Conservation (phyloP, 345 rosid species). For the Bruguiera parviflora region DNA sequence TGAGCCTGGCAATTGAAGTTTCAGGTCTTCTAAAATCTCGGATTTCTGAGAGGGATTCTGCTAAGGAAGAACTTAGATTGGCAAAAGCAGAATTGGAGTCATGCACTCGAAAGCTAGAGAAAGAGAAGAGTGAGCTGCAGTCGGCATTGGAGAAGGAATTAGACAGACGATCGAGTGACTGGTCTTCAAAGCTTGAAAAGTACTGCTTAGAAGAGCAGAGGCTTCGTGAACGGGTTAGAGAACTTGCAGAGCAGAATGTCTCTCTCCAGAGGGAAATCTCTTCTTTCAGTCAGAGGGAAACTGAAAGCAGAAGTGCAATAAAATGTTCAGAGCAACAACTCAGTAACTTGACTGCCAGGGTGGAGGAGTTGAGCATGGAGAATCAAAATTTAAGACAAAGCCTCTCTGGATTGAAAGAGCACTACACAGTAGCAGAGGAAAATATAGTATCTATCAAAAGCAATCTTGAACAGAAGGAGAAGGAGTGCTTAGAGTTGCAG, state of each 20-base stretch:
- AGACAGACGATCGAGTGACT: slow-evolving; percentile 91
- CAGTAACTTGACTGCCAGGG: slow-evolving; percentile 47
- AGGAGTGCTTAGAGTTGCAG: slow-evolving; percentile 84
- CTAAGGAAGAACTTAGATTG: slow-evolving; percentile 55
- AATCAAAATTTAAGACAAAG: slow-evolving; percentile 48
- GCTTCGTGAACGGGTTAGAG: slow-evolving; percentile 89
- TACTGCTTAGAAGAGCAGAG: slow-evolving; percentile 78
- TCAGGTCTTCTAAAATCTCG: slow-evolving; percentile 56
- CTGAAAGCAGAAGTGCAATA: slow-evolving; percentile 55
- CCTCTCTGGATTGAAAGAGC: slow-evolving; percentile 55
- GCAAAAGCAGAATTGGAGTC: slow-evolving; percentile 57
- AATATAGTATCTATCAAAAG: slow-evolving; percentile 51
- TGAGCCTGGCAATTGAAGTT: slow-evolving; percentile 72
- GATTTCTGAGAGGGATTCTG: slow-evolving; percentile 59
- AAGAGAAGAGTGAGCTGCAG: slow-evolving; percentile 78
- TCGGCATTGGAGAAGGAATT: slow-evolving; percentile 83
- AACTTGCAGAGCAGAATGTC: slow-evolving; percentile 95
- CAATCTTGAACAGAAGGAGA: slow-evolving; percentile 77
- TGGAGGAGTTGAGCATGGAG: slow-evolving; percentile 49
- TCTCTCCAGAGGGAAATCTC: slow-evolving; percentile 83
- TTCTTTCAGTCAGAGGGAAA: slow-evolving; percentile 61
- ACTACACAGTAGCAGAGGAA: slow-evolving; percentile 45
- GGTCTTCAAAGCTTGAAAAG: slow-evolving; percentile 85
- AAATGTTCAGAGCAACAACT: slow-evolving; percentile 57
- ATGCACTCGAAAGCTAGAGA: slow-evolving; percentile 55